Base-by-base conservation (phyloP, 1,284 basidiomycete genomes). In the Microbotryomycetes sp. region DNA sequence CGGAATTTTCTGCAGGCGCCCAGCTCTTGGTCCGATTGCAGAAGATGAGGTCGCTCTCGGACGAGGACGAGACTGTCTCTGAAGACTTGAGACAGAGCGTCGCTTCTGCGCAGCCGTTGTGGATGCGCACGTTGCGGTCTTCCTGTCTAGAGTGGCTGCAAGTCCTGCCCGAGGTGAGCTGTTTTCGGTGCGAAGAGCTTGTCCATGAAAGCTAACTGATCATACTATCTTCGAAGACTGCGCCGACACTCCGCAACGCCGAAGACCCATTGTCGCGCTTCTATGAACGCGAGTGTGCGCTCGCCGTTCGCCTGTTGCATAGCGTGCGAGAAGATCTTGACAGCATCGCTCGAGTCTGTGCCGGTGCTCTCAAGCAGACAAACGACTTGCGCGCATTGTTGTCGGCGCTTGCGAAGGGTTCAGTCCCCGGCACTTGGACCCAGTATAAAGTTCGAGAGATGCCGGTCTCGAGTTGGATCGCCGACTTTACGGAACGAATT, bases 301-400 rank as follows among this genome's bases (percentile, higher is more conserved):
- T 91, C 55, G 91, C 89, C 5, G 79, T 79, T 67, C 87, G 82
- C 69, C 81, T 97, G 6, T 80, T 96, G 16, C 78, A 78, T 15
- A 84, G 86, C 64, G 87, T 97, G 61, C 81, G 85, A 61, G 83
- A 80, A 72, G 93, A 96, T 73, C 81, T 97, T 26, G 76, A 78
- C 15, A 86, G 91, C 68, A 83, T 96, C 30, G 82, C 87, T 66
- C 83, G 85, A 71, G 89, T 94, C 49, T 93, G 90, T 76, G 81
- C 85, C 66, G 92, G 91, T 58, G 82, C 82, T 66, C 78, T 91
- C 60, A 96, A 94, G 79, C 93, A 94, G 76, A 96, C 92, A 1
- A 97, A 96, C 74, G 90, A 94, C 72, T 79, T 94, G 28, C 87
- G 92, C 45, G 85, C 82, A 3, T 79, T 96, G 41, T 87, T 94